A percentile compares a stretch with the other conserved stretches of the same genome.
These are phyloP conservation scores for Hyaloperonospora brassicae DNA, from an alignment of 352 stramenopile genomes.

Conservation along the genomic window DNA sequence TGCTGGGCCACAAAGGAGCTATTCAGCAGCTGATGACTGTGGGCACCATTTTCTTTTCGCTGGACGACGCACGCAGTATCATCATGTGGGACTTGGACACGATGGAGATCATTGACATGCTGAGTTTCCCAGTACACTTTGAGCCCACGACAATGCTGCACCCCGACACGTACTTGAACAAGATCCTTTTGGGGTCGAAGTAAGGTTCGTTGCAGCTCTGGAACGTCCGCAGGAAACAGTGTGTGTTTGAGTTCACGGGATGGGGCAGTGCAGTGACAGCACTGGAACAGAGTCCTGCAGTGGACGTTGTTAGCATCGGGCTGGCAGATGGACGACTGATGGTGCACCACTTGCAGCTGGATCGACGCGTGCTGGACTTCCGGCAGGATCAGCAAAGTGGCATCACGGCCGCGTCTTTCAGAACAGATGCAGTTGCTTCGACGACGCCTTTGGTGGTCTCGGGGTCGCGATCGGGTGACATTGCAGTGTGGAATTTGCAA, in stretches of 20 bases:
- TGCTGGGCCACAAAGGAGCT: constrained; percentile 46
- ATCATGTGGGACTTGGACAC: constrained; percentile 60
- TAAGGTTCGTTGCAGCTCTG: constrained; percentile 82
- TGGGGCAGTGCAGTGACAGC: constrained; percentile 59
- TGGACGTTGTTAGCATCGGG: constrained; percentile 85
- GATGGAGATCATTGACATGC: constrained; percentile 47
- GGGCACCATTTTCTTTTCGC: constrained; percentile 60
- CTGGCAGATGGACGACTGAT: constrained; percentile 74
- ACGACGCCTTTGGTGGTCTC: constrained; percentile 57
- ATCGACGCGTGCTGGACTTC: constrained; percentile 78
- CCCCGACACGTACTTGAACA: constrained; percentile 92
- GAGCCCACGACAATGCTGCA: constrained; percentile 80
- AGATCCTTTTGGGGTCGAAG: constrained; percentile 84
- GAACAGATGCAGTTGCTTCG: constrained; percentile 62
- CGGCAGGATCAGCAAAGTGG: constrained; percentile 61
- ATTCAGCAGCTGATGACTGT: constrained; percentile 49
- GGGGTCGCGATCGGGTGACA: constrained; percentile 62
- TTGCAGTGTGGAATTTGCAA: constrained; percentile 89
- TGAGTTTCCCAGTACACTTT: constrained; percentile 49
- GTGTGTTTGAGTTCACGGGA: constrained; percentile 81
- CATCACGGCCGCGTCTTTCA: constrained; percentile 85
- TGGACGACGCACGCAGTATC: constrained; percentile 48
- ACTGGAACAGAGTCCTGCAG: constrained; percentile 81
- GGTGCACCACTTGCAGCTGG: constrained; percentile 83
- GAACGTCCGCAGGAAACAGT: constrained; percentile 88